phyloP scores from a whole-genome alignment of 805 yeast species.

The Cyberlindnera bimundalis region DNA sequence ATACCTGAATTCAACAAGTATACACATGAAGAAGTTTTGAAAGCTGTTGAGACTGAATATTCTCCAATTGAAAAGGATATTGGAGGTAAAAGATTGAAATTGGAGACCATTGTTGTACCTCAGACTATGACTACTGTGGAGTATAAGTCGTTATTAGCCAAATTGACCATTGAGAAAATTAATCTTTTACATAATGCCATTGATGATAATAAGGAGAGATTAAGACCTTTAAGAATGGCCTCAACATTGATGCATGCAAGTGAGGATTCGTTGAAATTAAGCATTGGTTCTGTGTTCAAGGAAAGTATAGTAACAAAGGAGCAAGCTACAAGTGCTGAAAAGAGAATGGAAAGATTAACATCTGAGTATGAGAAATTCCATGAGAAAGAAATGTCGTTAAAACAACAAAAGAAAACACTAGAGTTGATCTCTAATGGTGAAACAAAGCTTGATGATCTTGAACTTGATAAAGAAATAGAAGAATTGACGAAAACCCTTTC shows the following conservation, averaged over 20 bases:
- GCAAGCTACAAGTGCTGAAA: conserved; percentile 15
- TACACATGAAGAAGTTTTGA: conserved; percentile 17
- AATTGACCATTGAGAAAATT: conserved; percentile 34
- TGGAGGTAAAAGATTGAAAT: conserved; percentile 12
- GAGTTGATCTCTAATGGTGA: conserved; percentile 11
- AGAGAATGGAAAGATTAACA: conserved; percentile 20
- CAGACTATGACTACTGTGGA: conserved; percentile 27
- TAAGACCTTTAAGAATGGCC: conserved; percentile 30
- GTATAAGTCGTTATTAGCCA: conserved; percentile 37
- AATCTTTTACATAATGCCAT: conserved; percentile 28
- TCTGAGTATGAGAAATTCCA: conserved; percentile 20
- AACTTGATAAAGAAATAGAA: conserved; percentile 30
- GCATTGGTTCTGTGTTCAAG: conserved; percentile 41
- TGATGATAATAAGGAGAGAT: conserved; percentile 16
- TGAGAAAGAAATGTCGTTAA: conserved; percentile 10
- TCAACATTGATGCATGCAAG: conserved; percentile 39
- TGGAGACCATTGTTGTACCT: conserved; percentile 15
- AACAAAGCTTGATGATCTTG: conserved; percentile 30
- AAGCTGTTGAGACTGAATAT: conserved; percentile 20
- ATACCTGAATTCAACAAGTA: conserved; percentile 17
- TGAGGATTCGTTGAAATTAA: conserved; percentile 37
- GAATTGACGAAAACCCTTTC: conserved; percentile 15
- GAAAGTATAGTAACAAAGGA: conserved; percentile 21
- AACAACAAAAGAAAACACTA: conserved; percentile 3
- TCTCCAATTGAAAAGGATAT: neutral